A percentile compares a stretch with the other conserved stretches of the same genome.
phyloP scores from a whole-genome alignment of 1,284 basidiomycete genomes.

The Peniophora sp. region DNA sequence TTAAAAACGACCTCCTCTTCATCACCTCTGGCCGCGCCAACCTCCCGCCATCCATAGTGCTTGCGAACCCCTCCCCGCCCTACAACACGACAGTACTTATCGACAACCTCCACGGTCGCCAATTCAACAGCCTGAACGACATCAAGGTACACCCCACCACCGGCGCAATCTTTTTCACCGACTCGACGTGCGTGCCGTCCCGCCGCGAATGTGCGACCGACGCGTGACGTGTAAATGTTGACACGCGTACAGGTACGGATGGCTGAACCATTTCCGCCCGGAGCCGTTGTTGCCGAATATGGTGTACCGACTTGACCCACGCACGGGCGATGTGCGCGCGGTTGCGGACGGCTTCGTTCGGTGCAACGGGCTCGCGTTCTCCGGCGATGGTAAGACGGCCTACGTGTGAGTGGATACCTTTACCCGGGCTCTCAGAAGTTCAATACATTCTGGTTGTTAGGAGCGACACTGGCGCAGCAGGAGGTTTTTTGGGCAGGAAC shows the following conservation, averaged over 20 bases:
- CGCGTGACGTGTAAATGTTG: background rate
- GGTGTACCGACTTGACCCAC: slow-evolving; percentile 6
- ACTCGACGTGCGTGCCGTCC: slow-evolving; percentile 41
- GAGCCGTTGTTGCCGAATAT: slow-evolving; percentile 5
- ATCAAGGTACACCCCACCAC: slow-evolving; percentile 62
- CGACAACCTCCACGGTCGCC: slow-evolving; percentile 52
- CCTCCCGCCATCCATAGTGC: slow-evolving; percentile 53
- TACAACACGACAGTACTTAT: slow-evolving; percentile 25
- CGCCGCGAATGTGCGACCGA: background rate
- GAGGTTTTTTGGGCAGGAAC: slow-evolving; percentile 47
- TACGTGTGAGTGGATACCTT: slow-evolving; percentile 3
- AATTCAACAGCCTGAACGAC: slow-evolving; percentile 81
- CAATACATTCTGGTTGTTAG: slow-evolving; percentile 22
- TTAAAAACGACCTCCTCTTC: slow-evolving; percentile 54
- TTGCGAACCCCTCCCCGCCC: slow-evolving; percentile 58
- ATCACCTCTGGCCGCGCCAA: slow-evolving; percentile 61
- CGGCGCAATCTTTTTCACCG: slow-evolving; percentile 65
- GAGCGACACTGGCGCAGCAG: slow-evolving; percentile 41
- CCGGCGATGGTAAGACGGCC: slow-evolving; percentile 7
- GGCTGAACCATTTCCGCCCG: slow-evolving; percentile 52
- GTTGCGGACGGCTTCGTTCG: slow-evolving; percentile 7
- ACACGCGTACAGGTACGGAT: slow-evolving; percentile 45
- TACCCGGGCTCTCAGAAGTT: background rate
- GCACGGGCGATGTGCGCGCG: slow-evolving; percentile 3
- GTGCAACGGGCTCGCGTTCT: slow-evolving; percentile 7